Base-by-base conservation (phyloP, 176 grass and related monocot species). In the Ananas comosus region DNA sequence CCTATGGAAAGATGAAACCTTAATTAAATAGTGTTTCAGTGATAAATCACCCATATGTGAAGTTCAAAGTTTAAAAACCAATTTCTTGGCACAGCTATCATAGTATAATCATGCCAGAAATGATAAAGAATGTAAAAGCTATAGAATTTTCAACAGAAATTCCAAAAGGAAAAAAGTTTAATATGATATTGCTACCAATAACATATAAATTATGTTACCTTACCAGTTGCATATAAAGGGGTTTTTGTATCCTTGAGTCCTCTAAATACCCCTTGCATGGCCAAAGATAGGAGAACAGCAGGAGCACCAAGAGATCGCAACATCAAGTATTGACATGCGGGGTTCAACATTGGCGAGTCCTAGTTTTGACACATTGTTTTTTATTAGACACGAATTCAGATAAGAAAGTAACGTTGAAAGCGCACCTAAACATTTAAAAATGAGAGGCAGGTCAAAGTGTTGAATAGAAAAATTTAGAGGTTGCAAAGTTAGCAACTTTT, bases 191-290 rank as follows among this genome's bases (percentile, higher is more conserved):
- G 24, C 51, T 84, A 96, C 92, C 92, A 70, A 85, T 91, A 75
- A 88, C 92, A 85, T 89, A 91, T 65, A 96, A 76, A 83, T 42
- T 42, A 65, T 50, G 19, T 29, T 74, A 8, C 21, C 67, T 56
- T 84, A 96, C 92, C 92, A 70, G 88, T 91, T 78, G 92, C 92
- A 85, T 91, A 91, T 65, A 96, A 76, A 83, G 92, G 92, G 1
- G 92, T 96, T 76, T 80, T 88, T 76, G 92, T 96, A 77, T 96
- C 88, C 66, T 96, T 91, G 51, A 96, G 78, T 79, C 92, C 92
- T 69, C 92, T 77, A 70, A 91, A 96, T 23, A 96, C 85, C 51
- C 86, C 92, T 91, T 91, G 88, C 68, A 75, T 85, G 63, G 88
- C 88, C 64, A 96, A 71, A 64, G 92, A 96, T 57, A 96, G 79